A percentile compares a stretch with the other conserved stretches of the same genome.
Conservation (phyloP, 345 rosid species). For the Trapa incisa region DNA sequence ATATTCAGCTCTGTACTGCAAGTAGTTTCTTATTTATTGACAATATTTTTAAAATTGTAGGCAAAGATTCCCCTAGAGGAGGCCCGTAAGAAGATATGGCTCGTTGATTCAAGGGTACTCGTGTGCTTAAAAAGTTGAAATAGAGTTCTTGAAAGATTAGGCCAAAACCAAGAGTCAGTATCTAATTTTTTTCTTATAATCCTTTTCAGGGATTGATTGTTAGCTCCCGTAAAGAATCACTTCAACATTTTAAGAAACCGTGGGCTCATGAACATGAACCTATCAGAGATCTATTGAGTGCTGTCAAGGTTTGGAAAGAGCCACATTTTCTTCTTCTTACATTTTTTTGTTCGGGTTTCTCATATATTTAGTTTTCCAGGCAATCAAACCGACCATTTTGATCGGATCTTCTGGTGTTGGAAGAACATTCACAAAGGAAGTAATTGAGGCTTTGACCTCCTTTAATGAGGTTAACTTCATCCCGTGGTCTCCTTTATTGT, state of each 20-base stretch:
- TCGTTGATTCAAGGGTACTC: constrained; percentile 90
- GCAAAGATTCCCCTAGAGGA: constrained; percentile 59
- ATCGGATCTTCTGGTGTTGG: constrained; percentile 91
- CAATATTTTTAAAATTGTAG: constrained; percentile 21
- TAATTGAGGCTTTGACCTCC: constrained; percentile 76
- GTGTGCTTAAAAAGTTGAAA: neutral
- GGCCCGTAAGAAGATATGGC: constrained; percentile 86
- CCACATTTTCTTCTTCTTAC: constrained; percentile 1
- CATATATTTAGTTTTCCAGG: constrained; percentile 21
- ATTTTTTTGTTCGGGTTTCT: neutral
- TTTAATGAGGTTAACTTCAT: constrained; percentile 43
- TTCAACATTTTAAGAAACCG: constrained; percentile 88
- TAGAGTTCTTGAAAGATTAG: neutral
- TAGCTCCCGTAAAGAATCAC: constrained; percentile 63
- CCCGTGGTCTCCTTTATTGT: neutral
- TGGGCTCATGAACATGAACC: constrained; percentile 97
- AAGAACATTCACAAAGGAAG: constrained; percentile 75
- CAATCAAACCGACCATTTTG: constrained; percentile 74
- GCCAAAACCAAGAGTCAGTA: neutral
- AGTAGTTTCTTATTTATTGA: neutral
- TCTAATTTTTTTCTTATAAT: neutral
- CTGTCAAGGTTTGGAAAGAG: constrained; percentile 51
- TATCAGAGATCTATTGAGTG: constrained; percentile 50
- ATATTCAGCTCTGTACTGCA: neutral
- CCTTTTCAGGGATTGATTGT: constrained; percentile 70